These are phyloP conservation scores for Yamadazyma aaseri DNA, from an alignment of 1,139 yeast species.

Conservation along the genomic window DNA sequence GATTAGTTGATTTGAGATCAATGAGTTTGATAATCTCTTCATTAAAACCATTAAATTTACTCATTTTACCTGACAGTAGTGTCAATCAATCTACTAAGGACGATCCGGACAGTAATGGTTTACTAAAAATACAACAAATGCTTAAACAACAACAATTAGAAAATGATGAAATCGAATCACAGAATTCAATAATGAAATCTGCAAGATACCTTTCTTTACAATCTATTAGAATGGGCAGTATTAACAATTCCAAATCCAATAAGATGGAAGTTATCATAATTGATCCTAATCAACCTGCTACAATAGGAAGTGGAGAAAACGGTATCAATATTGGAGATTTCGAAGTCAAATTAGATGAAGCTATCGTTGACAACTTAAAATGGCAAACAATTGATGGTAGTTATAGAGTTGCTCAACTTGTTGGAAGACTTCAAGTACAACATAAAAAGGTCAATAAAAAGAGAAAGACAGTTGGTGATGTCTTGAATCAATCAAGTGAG, in stretches of 20 bases:
- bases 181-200: conserved; percentile 23
- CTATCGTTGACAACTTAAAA: conserved; percentile 56
- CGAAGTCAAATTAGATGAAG: conserved; percentile 70
- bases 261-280: conserved; percentile 35
- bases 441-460: conserved; percentile 19
- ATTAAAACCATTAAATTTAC: conserved; percentile 73
- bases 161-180: conserved; percentile 22
- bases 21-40: conserved; percentile 75
- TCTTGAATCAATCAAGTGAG: conserved; percentile 35
- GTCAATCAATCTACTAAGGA: conserved; percentile 15
- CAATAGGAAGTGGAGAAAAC: conserved; percentile 50
- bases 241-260: conserved; percentile 11
- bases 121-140: conserved; percentile 25
- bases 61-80: conserved; percentile 54
- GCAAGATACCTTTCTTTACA: conserved; percentile 35
- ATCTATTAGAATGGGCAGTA: conserved; percentile 30
- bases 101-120: conserved; percentile 27
- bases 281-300: conserved; percentile 40
- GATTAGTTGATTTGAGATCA: conserved; percentile 83
- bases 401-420: conserved; percentile 77
- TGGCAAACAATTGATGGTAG: conserved; percentile 90
- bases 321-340: conserved; percentile 55
- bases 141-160: conserved; percentile 35
- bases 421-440: conserved; percentile 62
- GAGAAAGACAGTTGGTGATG: conserved; percentile 22